Evolutionary conservation across 2,329 filamentous ascomycete genomes (phyloP).

Genomic region (Dothiorella sarmentorum): DNA sequence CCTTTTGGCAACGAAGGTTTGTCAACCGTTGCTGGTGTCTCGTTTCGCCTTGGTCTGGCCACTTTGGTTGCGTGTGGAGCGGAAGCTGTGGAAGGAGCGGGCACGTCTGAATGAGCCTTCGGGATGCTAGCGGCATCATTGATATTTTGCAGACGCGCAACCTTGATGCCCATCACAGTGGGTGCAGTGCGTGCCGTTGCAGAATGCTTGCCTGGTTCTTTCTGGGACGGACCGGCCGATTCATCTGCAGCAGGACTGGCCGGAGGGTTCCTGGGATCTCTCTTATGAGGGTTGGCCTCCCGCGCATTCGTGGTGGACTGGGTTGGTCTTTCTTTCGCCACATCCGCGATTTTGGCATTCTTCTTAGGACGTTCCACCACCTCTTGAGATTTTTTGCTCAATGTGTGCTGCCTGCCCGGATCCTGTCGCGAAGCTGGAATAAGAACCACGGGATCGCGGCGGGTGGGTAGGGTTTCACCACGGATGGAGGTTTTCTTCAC

Average conservation of each 20-base stretch:
- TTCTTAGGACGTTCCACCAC: neutral
- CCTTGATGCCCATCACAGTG: neutral
- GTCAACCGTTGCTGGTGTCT: neutral
- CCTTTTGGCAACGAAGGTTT: neutral
- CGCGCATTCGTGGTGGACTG: slow-evolving; percentile 1
- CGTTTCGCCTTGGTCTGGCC: slow-evolving; percentile 2
- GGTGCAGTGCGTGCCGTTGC: neutral
- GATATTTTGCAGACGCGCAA: neutral
- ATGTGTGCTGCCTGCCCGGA: neutral
- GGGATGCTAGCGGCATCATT: neutral
- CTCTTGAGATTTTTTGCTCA: neutral
- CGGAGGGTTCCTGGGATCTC: neutral
- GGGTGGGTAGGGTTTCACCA: neutral
- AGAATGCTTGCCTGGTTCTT: neutral
- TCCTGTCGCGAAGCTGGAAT: neutral
- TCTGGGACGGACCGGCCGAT: neutral
- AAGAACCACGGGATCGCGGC: neutral
- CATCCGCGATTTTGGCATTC: neutral
- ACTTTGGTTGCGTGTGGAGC: neutral
- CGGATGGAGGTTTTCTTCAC: neutral
- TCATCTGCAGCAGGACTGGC: neutral
- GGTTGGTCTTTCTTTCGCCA: neutral
- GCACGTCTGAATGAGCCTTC: neutral
- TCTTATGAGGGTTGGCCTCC: neutral
- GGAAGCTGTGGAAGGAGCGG: neutral